Percentiles rank a stretch among this genome's conserved stretches.
These are phyloP conservation scores for Lasiosphaeria hispida DNA, from an alignment of 495 filamentous ascomycete species.

Conservation along the genomic window DNA sequence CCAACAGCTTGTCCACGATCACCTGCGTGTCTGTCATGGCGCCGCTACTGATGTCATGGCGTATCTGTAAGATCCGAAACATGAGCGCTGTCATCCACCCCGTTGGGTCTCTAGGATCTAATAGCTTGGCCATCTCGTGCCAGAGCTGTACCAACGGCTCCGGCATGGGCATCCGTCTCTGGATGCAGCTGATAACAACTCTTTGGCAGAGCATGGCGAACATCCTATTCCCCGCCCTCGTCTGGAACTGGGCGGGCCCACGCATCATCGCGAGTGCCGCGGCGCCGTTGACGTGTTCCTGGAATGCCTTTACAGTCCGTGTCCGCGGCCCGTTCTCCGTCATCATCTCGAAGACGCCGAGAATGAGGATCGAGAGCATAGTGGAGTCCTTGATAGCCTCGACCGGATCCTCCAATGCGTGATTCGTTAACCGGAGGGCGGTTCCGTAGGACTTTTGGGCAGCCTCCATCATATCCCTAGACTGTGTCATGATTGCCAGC, in stretches of 20 bases:
- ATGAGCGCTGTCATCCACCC: conserved; percentile 32
- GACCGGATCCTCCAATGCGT: conserved; percentile 50
- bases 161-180: conserved; percentile 38
- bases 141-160: conserved; percentile 37
- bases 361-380: conserved; percentile 58
- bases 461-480: conserved; percentile 39
- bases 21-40: conserved; percentile 38
- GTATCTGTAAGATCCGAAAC: conserved; percentile 46
- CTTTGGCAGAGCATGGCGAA: conserved; percentile 55
- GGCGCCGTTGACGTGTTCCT: conserved; percentile 59
- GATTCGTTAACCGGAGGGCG: conserved; percentile 47
- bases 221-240: conserved; percentile 52
- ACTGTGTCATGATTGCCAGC: conserved; percentile 41
- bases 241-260: conserved; percentile 56
- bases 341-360: conserved; percentile 58
- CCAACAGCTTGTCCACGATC: conserved; percentile 46
- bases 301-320: conserved; percentile 51
- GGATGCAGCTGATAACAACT: conserved; percentile 42
- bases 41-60: conserved; percentile 40
- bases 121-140: conserved; percentile 26
- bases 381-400: conserved; percentile 61
- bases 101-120: conserved; percentile 26
- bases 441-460: conserved; percentile 49
- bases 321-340: conserved; percentile 44
- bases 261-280: conserved; percentile 56